These are phyloP conservation scores for Raffaelea ambrosiae DNA, from an alignment of 2,329 filamentous ascomycete genomes.

Conservation along the genomic window DNA sequence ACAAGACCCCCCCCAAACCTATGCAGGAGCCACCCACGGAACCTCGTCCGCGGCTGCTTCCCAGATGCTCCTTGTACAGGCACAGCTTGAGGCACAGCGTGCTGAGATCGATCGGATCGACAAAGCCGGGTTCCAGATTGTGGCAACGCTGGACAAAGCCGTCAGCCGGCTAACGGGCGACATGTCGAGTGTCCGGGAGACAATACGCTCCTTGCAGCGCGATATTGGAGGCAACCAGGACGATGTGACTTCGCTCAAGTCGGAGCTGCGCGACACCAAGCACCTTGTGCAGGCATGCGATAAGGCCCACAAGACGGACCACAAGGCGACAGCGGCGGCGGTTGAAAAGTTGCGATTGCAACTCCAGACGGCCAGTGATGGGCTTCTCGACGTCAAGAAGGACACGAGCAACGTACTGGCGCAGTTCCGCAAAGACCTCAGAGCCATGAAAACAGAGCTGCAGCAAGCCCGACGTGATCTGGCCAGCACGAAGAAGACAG, in stretches of 20 bases:
- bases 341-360: too few relatives aligned
- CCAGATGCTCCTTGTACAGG: constrained; percentile 22
- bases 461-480: constrained; percentile 15
- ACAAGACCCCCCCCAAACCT: constrained; percentile 2
- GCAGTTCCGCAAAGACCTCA: constrained; percentile 11
- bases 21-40: too few relatives aligned
- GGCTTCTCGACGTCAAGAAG: constrained; percentile 8
- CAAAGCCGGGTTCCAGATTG: constrained; percentile 25
- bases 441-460: constrained; percentile 16
- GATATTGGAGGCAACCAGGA: constrained; percentile 15
- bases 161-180: constrained; percentile 26
- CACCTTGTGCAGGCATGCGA: constrained; percentile 2
- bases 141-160: constrained; percentile 26
- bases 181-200: constrained; percentile 22
- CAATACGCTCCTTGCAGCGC: constrained; percentile 17
- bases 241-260: constrained; percentile 19
- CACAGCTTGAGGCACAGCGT: constrained; percentile 23
- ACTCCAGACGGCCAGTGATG: not conserved
- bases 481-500: constrained; percentile 15
- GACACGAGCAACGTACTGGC: too few relatives aligned
- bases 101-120: constrained; percentile 28
- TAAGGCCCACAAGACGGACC: too few relatives aligned
- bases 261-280: constrained; percentile 15
- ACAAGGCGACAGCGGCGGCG: too few relatives aligned
- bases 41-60: not conserved